A percentile compares a stretch with the other conserved stretches of the same genome.
phyloP scores from a whole-genome alignment of 805 yeast genomes.

The Teunomyces tritomae region DNA sequence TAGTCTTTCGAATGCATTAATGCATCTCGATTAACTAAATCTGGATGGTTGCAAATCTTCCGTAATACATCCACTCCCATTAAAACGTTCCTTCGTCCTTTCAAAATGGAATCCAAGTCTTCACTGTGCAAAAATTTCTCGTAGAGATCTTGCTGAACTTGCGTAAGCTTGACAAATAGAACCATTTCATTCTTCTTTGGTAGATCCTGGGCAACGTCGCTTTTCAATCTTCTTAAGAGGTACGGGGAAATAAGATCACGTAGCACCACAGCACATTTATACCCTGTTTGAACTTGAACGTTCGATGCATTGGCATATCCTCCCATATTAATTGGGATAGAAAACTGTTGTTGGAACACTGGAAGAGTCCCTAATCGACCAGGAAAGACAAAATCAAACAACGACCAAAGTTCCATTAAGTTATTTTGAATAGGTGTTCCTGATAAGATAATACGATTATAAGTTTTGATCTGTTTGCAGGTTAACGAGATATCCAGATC shows the following conservation, averaged over 20 bases:
- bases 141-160: conserved; percentile 70
- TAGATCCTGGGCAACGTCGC: conserved; percentile 91
- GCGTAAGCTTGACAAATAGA: conserved; percentile 81
- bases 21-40: conserved; percentile 54
- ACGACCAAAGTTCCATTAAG: conserved; percentile 86
- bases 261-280: conserved; percentile 89
- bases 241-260: conserved; percentile 90
- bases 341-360: conserved; percentile 88
- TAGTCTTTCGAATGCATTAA: conserved; percentile 31
- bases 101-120: conserved; percentile 67
- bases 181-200: conserved; percentile 95
- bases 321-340: conserved; percentile 91
- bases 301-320: conserved; percentile 98
- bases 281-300: conserved; percentile 93
- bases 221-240: conserved; percentile 78
- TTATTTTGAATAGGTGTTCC: conserved; percentile 98
- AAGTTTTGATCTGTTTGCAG: conserved; percentile 80
- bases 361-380: conserved; percentile 94
- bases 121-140: conserved; percentile 71
- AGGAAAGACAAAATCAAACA: conserved; percentile 93
- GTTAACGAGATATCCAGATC: conserved; percentile 82
- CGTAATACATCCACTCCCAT: conserved; percentile 88
- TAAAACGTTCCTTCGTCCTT: conserved; percentile 76
- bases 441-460: conserved; percentile 82
- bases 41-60: conserved; percentile 96